Base-by-base conservation (phyloP, 768 basidiomycete genomes). In the Tephrocybe sp. region DNA sequence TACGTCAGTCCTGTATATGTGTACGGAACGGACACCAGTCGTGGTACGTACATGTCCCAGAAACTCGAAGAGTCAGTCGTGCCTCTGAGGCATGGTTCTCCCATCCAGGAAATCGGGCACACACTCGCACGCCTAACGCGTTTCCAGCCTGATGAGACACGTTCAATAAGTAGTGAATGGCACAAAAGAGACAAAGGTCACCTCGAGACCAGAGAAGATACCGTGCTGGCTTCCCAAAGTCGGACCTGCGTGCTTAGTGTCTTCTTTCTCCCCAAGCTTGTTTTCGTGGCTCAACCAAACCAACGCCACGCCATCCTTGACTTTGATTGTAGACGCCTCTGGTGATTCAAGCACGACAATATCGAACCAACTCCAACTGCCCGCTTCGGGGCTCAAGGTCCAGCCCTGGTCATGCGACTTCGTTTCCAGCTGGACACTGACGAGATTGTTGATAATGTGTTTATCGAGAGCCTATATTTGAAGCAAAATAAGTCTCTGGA, bases 281-380 rank as follows among this genome's bases (percentile, higher is more conserved):
- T 62, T 60, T 25, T 58, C 51, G 43, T 69, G 66, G 47, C 64
- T 65, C 9, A 51, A 8, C 66, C 68, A 69, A 9, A 65, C 60
- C 6, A 68, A 51, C 9, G 56, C 51, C 4, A 56, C 49, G 3
- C 60, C 61, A 45, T 67, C 57, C 41, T 60, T 67, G 15, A 60
- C 57, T 26, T 56, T 60, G 2, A 64, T 64, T 16, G 51, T 39
- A 9, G 51, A 54, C 6, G 58, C 45, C 13, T 61, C 55, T 2
- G 63, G 51, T 9, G 52, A 61, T 19, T 62, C 60, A 11, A 68
- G 61, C 41, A 69, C 55, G 40, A 64, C 57, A 9, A 69, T 46
- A 49, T 69, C 66, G 49, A 66, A 69, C 66, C 68, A 69, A 36
- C 62, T 67, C 62, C 65, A 68, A 25, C 59, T 62, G 25, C 60